phyloP scores from a whole-genome alignment of 2,329 filamentous ascomycete genomes.

The Fusarium ramigenum region DNA sequence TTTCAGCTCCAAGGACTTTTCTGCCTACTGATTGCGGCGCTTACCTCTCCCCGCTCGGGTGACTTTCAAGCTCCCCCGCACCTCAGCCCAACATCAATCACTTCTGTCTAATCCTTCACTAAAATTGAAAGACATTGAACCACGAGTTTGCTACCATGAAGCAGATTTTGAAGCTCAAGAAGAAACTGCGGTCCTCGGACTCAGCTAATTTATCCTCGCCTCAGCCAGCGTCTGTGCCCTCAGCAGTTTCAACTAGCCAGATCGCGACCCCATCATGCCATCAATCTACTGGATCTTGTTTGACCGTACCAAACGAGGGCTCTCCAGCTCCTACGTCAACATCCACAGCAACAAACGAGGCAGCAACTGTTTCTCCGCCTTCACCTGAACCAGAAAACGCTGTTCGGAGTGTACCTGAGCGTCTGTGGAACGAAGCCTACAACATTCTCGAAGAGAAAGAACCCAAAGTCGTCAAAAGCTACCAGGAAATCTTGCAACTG shows the following conservation, averaged over 20 bases:
- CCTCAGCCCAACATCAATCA: fast-evolving
- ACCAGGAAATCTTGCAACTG: fast-evolving
- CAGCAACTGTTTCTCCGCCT: fast-evolving
- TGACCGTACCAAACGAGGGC: fast-evolving
- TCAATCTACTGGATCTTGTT: fast-evolving
- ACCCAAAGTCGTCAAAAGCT: fast-evolving
- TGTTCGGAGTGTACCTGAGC: fast-evolving
- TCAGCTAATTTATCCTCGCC: fast-evolving
- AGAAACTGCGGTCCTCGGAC: not conserved
- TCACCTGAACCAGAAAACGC: fast-evolving
- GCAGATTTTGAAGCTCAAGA: not conserved
- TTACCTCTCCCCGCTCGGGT: not conserved
- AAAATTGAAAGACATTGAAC: fast-evolving
- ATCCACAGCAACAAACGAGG: fast-evolving
- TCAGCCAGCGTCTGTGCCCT: fast-evolving
- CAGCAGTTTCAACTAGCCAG: not conserved
- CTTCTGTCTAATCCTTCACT: fast-evolving
- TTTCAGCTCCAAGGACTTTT: not conserved
- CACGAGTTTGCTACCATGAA: fast-evolving
- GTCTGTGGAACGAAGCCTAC: not conserved
- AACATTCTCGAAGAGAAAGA: fast-evolving
- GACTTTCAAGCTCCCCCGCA: not conserved
- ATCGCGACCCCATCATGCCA: not conserved
- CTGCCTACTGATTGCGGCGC: not conserved
- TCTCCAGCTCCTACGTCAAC: fast-evolving